These are phyloP conservation scores for Apiotrichum siamense DNA, from an alignment of 1,284 basidiomycete species.

Conservation along the genomic window DNA sequence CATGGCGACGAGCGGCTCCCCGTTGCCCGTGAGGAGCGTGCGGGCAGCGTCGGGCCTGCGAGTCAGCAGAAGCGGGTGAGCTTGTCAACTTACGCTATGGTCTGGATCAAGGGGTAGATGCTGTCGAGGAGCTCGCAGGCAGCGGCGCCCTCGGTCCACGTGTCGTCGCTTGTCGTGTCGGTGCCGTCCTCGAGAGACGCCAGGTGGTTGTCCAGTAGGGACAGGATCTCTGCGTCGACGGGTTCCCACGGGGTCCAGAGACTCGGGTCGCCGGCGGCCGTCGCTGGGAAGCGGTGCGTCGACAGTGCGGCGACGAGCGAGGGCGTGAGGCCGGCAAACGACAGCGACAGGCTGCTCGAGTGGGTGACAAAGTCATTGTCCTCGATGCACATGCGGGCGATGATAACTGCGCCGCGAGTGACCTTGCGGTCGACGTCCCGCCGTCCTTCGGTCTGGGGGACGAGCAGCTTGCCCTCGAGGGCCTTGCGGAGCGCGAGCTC, in stretches of 20 bases:
- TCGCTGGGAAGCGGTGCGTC: constrained; percentile 22
- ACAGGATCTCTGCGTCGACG: constrained; percentile 41
- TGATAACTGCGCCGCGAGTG: constrained; percentile 35
- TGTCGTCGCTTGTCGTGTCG: constrained; percentile 21
- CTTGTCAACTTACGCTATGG: constrained; percentile 22
- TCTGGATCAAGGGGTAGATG: constrained; percentile 23
- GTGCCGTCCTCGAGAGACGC: constrained; percentile 19
- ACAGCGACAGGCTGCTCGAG: constrained; percentile 11
- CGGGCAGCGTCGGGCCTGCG: neutral
- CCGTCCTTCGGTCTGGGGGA: constrained; percentile 13
- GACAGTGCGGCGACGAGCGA: constrained; percentile 35
- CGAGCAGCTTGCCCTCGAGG: constrained; percentile 29
- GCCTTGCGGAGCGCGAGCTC: constrained; percentile 33
- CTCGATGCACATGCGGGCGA: constrained; percentile 25
- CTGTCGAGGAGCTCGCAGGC: constrained; percentile 34
- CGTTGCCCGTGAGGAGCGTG: constrained; percentile 3
- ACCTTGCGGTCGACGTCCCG: constrained; percentile 30
- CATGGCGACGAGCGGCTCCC: constrained; percentile 16
- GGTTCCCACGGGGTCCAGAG: constrained; percentile 26
- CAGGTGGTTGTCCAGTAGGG: constrained; percentile 37
- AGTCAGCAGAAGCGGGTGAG: neutral
- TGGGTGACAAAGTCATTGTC: constrained; percentile 23
- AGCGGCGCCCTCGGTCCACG: constrained; percentile 40
- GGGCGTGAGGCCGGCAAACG: constrained; percentile 30
- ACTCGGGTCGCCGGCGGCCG: constrained; percentile 8